phyloP scores from a whole-genome alignment of 176 grass and related monocot species.

The Oryza meyeriana region DNA sequence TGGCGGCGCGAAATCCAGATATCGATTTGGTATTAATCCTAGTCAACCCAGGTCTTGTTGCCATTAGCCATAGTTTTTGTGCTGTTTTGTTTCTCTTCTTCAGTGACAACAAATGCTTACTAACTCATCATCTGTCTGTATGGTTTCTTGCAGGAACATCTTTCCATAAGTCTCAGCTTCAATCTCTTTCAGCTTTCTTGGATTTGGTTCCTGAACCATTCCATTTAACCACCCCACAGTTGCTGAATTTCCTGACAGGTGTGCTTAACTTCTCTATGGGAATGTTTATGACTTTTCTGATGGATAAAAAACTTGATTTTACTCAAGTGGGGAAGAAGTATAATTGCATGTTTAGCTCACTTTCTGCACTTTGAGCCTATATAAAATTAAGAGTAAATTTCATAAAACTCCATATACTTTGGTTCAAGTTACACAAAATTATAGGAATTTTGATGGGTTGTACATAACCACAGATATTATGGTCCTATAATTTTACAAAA shows the following conservation, averaged over 20 bases:
- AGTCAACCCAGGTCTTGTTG: conserved; percentile 80
- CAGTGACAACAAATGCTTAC: background rate
- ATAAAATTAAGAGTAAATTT: background rate
- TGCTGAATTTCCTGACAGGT: conserved; percentile 68
- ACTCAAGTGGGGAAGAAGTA: background rate
- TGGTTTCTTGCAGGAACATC: conserved; percentile 50
- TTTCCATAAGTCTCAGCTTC: conserved; percentile 56
- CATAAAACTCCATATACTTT: too few species aligned
- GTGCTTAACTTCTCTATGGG: background rate
- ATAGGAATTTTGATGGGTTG: too few species aligned
- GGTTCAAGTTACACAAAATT: too few species aligned
- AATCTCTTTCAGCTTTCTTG: conserved; percentile 39
- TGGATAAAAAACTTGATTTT: background rate
- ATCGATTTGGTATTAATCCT: conserved; percentile 70
- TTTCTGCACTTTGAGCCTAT: background rate
- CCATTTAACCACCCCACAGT: conserved; percentile 49
- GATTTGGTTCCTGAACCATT: conserved; percentile 52
- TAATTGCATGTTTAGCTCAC: background rate
- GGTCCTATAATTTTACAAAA: too few species aligned
- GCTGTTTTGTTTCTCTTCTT: background rate
- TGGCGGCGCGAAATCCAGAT: conserved; percentile 63
- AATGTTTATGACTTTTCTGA: background rate
- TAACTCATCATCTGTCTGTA: background rate
- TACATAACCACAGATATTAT: too few species aligned
- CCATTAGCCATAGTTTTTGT: conserved; percentile 1